These are phyloP conservation scores for Penicillium sclerotigenum DNA, from an alignment of 2,329 filamentous ascomycete genomes.

Conservation along the genomic window DNA sequence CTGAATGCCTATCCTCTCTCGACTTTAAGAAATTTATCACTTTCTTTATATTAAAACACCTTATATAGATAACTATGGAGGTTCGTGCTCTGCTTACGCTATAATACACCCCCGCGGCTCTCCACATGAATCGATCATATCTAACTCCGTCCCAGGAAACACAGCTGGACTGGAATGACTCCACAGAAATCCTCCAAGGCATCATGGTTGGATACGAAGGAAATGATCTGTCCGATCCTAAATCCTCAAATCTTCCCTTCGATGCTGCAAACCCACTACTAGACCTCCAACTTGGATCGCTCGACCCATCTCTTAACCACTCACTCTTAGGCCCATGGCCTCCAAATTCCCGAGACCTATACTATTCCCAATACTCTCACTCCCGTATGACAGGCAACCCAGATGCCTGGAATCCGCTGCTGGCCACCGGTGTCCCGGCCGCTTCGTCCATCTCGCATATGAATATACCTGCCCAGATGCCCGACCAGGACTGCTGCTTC, in stretches of 20 bases:
- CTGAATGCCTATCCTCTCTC: neutral
- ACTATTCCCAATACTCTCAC: conserved; percentile 22
- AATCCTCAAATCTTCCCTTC: conserved; percentile 8
- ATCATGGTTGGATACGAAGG: conserved; percentile 24
- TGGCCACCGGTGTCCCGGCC: conserved; percentile 27
- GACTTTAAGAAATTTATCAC: neutral
- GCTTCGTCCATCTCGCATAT: conserved; percentile 19
- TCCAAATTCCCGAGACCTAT: conserved; percentile 17
- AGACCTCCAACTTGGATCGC: conserved; percentile 24
- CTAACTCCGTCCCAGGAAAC: conserved; percentile 3
- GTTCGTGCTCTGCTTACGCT: conserved; percentile 6
- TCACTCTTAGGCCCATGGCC: conserved; percentile 24
- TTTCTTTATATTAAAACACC: neutral
- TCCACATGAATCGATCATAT: neutral
- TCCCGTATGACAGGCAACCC: conserved; percentile 22
- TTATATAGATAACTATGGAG: conserved; percentile 7
- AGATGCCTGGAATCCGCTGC: conserved; percentile 36
- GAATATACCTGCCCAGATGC: conserved; percentile 15
- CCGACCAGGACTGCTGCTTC: conserved; percentile 24
- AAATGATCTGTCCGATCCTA: conserved; percentile 4
- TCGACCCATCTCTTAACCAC: conserved; percentile 10
- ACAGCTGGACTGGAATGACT: conserved; percentile 22
- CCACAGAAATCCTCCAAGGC: conserved; percentile 33
- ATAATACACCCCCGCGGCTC: neutral
- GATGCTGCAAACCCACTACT: conserved; percentile 23